Evolutionary conservation across 495 filamentous ascomycete genomes (phyloP).

Genomic region (Evansstolkia leycettana): DNA sequence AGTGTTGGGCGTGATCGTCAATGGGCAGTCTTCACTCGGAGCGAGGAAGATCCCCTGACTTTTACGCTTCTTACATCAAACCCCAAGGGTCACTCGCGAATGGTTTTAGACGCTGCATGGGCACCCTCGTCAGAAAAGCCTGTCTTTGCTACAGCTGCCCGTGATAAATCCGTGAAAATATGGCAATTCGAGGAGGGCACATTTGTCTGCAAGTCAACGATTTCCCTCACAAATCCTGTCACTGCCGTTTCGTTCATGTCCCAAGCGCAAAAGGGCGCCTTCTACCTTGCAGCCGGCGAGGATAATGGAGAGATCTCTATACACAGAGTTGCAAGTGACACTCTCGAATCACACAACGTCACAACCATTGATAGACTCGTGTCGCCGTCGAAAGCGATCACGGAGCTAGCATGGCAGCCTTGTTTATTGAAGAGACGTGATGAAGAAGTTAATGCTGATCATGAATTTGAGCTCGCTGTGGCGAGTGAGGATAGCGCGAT

Average conservation of each 20-base stretch:
- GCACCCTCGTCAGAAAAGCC: conserved; percentile 33
- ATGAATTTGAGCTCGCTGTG: conserved; percentile 55
- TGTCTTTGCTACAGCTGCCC: conserved; percentile 74
- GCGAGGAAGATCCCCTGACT: conserved; percentile 17
- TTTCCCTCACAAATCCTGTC: conserved; percentile 46
- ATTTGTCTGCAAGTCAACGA: conserved; percentile 37
- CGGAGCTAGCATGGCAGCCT: conserved; percentile 71
- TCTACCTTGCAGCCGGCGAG: conserved; percentile 56
- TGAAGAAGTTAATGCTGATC: conserved; percentile 6
- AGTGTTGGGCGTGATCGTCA: conserved; percentile 87
- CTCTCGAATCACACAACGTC: conserved; percentile 31
- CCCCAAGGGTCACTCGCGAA: conserved; percentile 75
- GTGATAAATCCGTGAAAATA: conserved; percentile 76
- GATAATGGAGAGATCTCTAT: conserved; percentile 34
- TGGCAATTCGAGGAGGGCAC: conserved; percentile 41
- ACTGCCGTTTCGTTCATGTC: conserved; percentile 65
- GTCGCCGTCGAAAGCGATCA: conserved; percentile 61
- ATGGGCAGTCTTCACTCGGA: conserved; percentile 66
- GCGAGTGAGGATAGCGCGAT: conserved; percentile 76
- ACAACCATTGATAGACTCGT: conserved; percentile 26
- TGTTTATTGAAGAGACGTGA: conserved; percentile 4
- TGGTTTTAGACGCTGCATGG: conserved; percentile 84
- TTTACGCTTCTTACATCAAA: conserved; percentile 51
- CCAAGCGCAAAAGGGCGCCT: conserved; percentile 17
- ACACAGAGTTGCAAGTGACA: conserved; percentile 25